Evolutionary conservation across 2,329 filamentous ascomycete species (phyloP), one percentile per base, ranked within the genome.

Genomic region (Ophiostoma sp.): DNA sequence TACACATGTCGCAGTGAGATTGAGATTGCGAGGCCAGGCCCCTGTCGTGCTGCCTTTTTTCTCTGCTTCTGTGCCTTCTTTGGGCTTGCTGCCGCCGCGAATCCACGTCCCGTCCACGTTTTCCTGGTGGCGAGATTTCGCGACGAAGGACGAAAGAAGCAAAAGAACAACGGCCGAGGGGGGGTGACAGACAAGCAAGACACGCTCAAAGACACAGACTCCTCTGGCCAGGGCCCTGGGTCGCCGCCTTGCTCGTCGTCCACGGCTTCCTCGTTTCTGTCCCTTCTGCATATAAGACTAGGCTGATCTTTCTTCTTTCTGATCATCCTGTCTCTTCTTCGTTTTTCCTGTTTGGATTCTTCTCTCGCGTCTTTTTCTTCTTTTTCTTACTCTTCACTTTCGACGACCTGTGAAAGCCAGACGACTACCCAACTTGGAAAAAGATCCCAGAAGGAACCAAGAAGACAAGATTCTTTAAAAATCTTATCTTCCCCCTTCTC

Each of bases 101-200:
- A 50, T 68, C 64, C 64, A 68, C 42, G 42, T 68, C 64, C 25
- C 25, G 28, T 68, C 64, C 64, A 68, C 64, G 64, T 68, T 68
- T 68, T n/a, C 36, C 6, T 39, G 61, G n/a, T 66, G 61, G 61
- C 61, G 61, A 45, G 61, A 28, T 8, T 66, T 45, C 36, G 61
- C 61, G 36, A 66, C 61, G 36, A 19, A 25, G 22, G 61, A 66
- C 61, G 36, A 45, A 66, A 66, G 36, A 66, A 45, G 61, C 36
- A 66, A 50, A 48, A 68, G 64, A 68, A 68, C 45, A 22, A 22
- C 42, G 42, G 63, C 42, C n/a, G 12, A 25, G 39, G 39, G 36
- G 63, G 25, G 57, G 31, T 11, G 50, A 25, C 5, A 55, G 50
- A 36, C 4, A 36, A 8, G 8, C 33, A 4, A 3, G 33, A 52